Evolutionary conservation across 1,139 yeast genomes (phyloP), one percentile per base, ranked within the genome.

Genomic region (Wickerhamomyces sp.): DNA sequence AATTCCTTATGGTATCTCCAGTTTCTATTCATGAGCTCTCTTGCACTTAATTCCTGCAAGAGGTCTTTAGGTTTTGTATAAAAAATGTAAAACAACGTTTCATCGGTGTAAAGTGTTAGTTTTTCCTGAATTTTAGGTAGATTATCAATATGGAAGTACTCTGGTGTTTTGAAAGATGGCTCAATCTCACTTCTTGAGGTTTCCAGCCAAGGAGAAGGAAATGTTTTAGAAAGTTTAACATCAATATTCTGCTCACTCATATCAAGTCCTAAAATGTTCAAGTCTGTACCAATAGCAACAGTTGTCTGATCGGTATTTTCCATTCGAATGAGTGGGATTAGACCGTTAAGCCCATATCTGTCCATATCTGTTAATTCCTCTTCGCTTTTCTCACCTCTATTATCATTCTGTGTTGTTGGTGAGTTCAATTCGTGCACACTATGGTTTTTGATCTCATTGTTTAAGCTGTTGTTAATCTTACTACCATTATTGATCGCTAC

Each of bases 1-100:
- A 92, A 75, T 47, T 88, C 96, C 64, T 90, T 92, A 64, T 94
- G 98, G 57, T 87, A 94, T 49, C 98, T 76, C 99, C 99, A 94
- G 63, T 90, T 92, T 52, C 98, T 74, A 45, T 81, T 81, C 55
- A 79, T 81, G 54, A 94, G 74, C 60, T 92, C 98, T 43, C 92
- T 73, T 1, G 97, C 95, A 4, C 96, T 95, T 43, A 88, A 75
- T 60, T 94, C 98, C 61, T 94, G 99, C 61, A 92, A 69, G 5
- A 89, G 81, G 57, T 94, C 97, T 44, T 92, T 78, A 7, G 98
- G 96, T 69, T 83, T 88, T 54, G 95, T 86, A 64, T 94, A 94
- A 60, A 94, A 94, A 25, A 94, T 83, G 63, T 85, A 92, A 60
- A 94, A 94, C 38, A 94, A 69, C 2, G 97, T 92, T 56, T 92